Conservation (phyloP, 139 green algal genomes). For the Monoraphidium neglectum region DNA sequence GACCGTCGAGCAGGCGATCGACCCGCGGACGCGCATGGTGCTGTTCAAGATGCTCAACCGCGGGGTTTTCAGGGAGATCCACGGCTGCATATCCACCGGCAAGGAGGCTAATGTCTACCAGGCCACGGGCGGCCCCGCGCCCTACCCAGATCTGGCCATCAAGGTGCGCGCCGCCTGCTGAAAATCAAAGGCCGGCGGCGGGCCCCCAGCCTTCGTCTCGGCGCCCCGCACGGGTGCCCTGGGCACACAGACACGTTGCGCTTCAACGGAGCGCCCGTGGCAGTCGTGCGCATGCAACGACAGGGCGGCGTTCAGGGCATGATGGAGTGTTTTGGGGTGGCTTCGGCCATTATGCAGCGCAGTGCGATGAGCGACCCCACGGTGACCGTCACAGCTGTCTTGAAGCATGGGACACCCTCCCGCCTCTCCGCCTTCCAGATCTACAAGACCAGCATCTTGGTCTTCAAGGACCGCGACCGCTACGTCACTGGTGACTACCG, state of each 20-base stretch:
- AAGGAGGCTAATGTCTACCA: slow-evolving; percentile 99
- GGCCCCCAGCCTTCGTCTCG: not conserved
- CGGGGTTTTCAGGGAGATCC: slow-evolving; percentile 85
- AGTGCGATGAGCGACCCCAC: too few relatives aligned
- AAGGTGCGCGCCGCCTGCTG: too few relatives aligned
- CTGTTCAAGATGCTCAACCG: slow-evolving; percentile 97
- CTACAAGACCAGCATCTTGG: slow-evolving; percentile 99
- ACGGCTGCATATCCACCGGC: slow-evolving; percentile 95
- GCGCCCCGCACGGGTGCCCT: too few relatives aligned
- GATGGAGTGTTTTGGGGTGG: too few relatives aligned
- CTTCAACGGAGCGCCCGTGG: too few relatives aligned
- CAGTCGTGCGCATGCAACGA: too few relatives aligned
- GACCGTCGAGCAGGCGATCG: slow-evolving; percentile 88
- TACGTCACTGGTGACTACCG: slow-evolving; percentile 97
- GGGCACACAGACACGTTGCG: too few relatives aligned
- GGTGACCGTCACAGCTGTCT: too few relatives aligned
- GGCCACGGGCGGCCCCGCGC: slow-evolving; percentile 34
- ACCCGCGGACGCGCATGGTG: slow-evolving; percentile 96
- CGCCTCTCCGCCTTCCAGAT: too few relatives aligned
- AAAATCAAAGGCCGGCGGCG: not conserved
- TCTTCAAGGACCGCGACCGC: slow-evolving; percentile 94
- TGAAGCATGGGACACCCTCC: too few relatives aligned
- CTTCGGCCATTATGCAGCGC: too few relatives aligned
- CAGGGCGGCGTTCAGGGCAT: too few relatives aligned
- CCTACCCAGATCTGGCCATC: slow-evolving; percentile 16